Percentiles rank a stretch among this genome's conserved stretches.
Conservation (phyloP, 257 asterid species). For the Cinchona pubescens region DNA sequence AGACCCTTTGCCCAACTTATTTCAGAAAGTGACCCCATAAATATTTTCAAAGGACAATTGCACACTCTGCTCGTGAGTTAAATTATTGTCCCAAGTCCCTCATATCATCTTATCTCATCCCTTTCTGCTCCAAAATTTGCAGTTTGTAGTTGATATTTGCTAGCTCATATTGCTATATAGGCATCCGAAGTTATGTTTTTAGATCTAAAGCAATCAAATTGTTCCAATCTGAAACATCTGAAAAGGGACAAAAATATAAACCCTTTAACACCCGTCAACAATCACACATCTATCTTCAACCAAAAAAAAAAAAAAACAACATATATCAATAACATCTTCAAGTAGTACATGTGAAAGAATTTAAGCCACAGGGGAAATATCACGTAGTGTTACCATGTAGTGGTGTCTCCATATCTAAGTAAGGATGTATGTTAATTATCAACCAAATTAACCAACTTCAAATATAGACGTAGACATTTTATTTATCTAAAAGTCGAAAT, state of each 20-base stretch:
- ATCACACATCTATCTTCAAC: not conserved
- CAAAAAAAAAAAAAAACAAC: too few relatives aligned
- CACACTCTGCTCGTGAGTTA: constrained; percentile 56
- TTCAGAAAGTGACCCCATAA: constrained; percentile 35
- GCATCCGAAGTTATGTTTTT: not conserved
- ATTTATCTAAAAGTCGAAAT: too few relatives aligned
- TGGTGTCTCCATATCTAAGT: not conserved
- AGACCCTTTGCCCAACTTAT: not conserved
- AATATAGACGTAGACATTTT: too few relatives aligned
- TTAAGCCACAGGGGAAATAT: not conserved
- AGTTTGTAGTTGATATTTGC: not conserved
- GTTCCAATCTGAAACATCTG: not conserved
- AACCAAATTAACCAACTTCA: too few relatives aligned
- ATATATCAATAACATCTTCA: not conserved
- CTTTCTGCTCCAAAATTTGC: not conserved
- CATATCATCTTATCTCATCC: too few relatives aligned
- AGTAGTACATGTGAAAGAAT: constrained; percentile 12
- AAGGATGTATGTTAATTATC: not conserved
- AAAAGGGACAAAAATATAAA: not conserved
- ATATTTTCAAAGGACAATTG: constrained; percentile 5
- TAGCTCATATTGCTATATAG: not conserved
- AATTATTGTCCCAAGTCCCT: constrained; percentile 29
- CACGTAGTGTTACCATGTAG: not conserved
- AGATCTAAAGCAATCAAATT: not conserved
- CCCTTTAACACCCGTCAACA: constrained; percentile 1